These are phyloP conservation scores for Agrocybe pediades DNA, from an alignment of 768 basidiomycete species.

Conservation along the genomic window DNA sequence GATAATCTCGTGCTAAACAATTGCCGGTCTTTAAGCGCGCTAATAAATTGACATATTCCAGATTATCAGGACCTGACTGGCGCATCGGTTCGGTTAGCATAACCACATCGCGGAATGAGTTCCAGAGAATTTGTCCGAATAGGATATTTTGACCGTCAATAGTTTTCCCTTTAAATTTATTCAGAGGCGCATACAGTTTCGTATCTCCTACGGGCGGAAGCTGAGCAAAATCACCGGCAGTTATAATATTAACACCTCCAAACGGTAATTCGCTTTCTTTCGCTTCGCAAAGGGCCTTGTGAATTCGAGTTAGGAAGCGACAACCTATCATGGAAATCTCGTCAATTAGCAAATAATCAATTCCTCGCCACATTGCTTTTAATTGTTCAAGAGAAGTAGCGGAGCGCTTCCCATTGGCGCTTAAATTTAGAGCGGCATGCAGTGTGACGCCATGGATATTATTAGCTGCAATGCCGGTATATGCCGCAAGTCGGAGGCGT, in stretches of 20 bases:
- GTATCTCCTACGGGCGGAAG: constrained; percentile 35
- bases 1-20: constrained; percentile 26
- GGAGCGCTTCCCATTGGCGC: too few species aligned
- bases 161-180: constrained; percentile 4
- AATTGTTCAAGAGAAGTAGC: constrained; percentile 9
- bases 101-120: constrained; percentile 29
- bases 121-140: constrained; percentile 35
- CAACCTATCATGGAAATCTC: constrained; percentile 43
- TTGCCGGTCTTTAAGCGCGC: constrained; percentile 21
- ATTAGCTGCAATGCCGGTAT: constrained; percentile 39
- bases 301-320: constrained; percentile 28
- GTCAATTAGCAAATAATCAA: constrained; percentile 41
- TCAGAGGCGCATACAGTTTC: constrained; percentile 19
- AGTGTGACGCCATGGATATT: constrained; percentile 41
- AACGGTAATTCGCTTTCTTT: constrained; percentile 31
- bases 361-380: constrained; percentile 36
- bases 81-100: constrained; percentile 25
- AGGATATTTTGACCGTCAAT: constrained; percentile 17
- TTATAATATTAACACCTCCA: constrained; percentile 42
- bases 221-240: constrained; percentile 46
- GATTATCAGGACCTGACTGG: constrained; percentile 24
- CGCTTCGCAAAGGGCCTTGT: constrained; percentile 29
- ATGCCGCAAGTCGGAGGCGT: constrained; percentile 30
- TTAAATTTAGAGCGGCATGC: constrained; percentile 31
- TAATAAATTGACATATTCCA: constrained; percentile 22